These are phyloP conservation scores for Monosporascus sp. DNA, from an alignment of 2,329 filamentous ascomycete species.

Conservation along the genomic window DNA sequence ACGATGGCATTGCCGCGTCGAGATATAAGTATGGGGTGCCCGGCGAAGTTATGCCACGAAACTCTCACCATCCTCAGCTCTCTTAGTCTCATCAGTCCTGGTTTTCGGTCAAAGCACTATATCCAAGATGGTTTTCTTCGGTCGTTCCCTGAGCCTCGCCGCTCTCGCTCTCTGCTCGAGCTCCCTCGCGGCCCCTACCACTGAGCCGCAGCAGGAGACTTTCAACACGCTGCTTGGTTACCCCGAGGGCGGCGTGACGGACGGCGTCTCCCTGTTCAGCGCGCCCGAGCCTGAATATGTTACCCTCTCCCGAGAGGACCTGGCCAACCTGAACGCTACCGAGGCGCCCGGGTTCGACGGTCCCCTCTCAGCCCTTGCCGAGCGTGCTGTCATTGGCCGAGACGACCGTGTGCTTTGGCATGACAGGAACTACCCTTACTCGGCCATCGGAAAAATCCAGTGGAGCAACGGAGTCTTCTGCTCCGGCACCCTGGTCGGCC, in stretches of 20 bases:
- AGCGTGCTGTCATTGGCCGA: background rate
- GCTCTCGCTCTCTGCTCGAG: background rate
- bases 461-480: slow-evolving; percentile 4
- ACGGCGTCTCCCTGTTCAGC: background rate
- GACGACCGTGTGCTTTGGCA: slow-evolving; percentile 1
- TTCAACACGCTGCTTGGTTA: background rate
- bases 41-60: background rate
- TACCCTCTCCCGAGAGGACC: background rate
- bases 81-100: background rate
- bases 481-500: slow-evolving; percentile 5
- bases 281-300: background rate
- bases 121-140: background rate
- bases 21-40: background rate
- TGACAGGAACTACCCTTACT: slow-evolving; percentile 1
- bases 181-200: background rate
- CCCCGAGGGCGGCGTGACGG: background rate
- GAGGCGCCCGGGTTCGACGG: background rate
- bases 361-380: background rate
- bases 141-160: background rate
- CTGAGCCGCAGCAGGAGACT: background rate
- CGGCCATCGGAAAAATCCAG: slow-evolving; percentile 1
- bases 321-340: background rate
- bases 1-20: background rate
- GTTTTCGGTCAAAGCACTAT: background rate
- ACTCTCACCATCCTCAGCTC: background rate